These are phyloP conservation scores for Neonectria ditissima DNA, from an alignment of 2,329 filamentous ascomycete genomes.

Conservation along the genomic window DNA sequence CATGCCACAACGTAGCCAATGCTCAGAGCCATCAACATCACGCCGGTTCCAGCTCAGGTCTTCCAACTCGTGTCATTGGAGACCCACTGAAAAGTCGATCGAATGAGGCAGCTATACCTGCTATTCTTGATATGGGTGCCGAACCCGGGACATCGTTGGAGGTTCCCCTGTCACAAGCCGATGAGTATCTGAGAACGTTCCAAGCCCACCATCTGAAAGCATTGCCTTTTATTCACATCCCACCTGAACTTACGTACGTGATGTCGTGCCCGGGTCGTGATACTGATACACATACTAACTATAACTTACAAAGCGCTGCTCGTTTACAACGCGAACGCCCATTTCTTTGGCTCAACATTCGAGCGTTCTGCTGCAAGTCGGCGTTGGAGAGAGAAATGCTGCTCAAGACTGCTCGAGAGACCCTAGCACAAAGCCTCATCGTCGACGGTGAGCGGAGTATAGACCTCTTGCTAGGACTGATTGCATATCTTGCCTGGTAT, in stretches of 20 bases:
- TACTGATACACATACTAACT: too few relatives aligned
- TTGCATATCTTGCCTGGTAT: slow-evolving; percentile 43
- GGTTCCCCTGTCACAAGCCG: slow-evolving; percentile 4
- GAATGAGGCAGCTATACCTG: not conserved
- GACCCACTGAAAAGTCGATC: not conserved
- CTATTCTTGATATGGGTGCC: not conserved
- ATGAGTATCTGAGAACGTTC: slow-evolving; percentile 34
- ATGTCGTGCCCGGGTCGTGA: not conserved
- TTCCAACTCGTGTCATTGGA: not conserved
- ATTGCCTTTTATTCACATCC: slow-evolving; percentile 46
- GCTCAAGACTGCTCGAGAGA: slow-evolving; percentile 33
- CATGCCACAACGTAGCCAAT: not conserved
- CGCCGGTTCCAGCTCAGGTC: not conserved
- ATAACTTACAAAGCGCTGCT: slow-evolving; percentile 25
- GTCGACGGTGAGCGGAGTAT: slow-evolving; percentile 39
- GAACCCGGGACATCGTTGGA: not conserved
- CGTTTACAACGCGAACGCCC: slow-evolving; percentile 47
- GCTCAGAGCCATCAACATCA: not conserved
- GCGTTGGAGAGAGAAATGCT: slow-evolving; percentile 37
- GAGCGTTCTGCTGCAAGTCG: slow-evolving; percentile 43
- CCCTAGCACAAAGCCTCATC: slow-evolving; percentile 39
- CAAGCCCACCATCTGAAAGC: slow-evolving; percentile 41
- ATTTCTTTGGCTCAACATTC: slow-evolving; percentile 53
- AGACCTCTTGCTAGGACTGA: slow-evolving; percentile 42
- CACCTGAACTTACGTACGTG: slow-evolving; percentile 29